phyloP scores from a whole-genome alignment of 2,329 filamentous ascomycete species.

The Colletotrichum sp. region DNA sequence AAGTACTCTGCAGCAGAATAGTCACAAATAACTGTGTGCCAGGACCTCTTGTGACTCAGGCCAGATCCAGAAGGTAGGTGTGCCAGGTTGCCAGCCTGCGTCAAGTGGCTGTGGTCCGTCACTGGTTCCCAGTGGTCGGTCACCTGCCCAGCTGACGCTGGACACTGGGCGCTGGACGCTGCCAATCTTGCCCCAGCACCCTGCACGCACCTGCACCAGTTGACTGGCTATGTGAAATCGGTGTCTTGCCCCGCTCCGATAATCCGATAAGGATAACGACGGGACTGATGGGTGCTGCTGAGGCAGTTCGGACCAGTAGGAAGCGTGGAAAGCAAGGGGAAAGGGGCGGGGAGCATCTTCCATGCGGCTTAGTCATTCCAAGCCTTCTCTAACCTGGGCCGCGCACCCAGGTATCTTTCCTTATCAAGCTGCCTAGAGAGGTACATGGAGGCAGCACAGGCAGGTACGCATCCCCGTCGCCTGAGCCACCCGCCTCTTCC shows the following conservation, averaged over 20 bases:
- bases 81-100: constrained; percentile 16
- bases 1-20: background rate
- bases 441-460: background rate
- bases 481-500: constrained; percentile 4
- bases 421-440: background rate
- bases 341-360: background rate
- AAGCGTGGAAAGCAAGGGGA: background rate
- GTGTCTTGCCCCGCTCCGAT: constrained; percentile 18
- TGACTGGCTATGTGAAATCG: constrained; percentile 6
- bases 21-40: constrained; percentile 3
- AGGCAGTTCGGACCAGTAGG: background rate
- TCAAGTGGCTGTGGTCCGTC: constrained; percentile 6
- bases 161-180: background rate
- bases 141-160: constrained; percentile 3
- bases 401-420: background rate
- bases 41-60: constrained; percentile 19
- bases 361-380: background rate
- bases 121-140: constrained; percentile 1
- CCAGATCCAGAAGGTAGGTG: constrained; percentile 7
- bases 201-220: constrained; percentile 4
- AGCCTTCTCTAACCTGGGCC: background rate
- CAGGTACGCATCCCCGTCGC: background rate
- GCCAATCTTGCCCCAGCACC: constrained; percentile 1
- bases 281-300: background rate
- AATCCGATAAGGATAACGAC: constrained; percentile 22